Evolutionary conservation across 257 asterid species (phyloP).

Genomic region (Solanum dulcamara): DNA sequence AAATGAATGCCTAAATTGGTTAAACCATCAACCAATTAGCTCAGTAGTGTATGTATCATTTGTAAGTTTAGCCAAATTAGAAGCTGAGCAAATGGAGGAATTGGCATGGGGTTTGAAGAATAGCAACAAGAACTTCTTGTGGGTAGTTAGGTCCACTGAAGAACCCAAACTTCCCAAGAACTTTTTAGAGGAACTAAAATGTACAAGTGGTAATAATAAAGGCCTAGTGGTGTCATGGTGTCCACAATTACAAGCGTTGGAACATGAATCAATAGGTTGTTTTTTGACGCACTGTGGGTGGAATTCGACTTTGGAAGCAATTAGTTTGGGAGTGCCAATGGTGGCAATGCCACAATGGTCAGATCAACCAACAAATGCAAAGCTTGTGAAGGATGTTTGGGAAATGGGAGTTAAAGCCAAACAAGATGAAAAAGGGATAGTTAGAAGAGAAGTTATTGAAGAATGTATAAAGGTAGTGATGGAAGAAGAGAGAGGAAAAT

Average conservation of each 20-base stretch:
- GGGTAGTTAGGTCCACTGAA: not conserved
- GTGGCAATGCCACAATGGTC: slow-evolving; percentile 9
- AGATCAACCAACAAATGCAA: slow-evolving; percentile 36
- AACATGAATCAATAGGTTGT: not conserved
- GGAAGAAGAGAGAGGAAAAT: slow-evolving; percentile 20
- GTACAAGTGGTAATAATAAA: not conserved
- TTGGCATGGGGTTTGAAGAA: not conserved
- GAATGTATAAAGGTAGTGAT: slow-evolving; percentile 13
- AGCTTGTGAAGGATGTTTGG: slow-evolving; percentile 35
- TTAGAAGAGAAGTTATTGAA: slow-evolving; percentile 12
- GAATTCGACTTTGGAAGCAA: slow-evolving; percentile 46
- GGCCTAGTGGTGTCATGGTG: not conserved
- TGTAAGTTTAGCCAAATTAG: not conserved
- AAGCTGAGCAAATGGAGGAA: not conserved
- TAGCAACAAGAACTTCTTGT: not conserved
- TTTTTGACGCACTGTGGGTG: slow-evolving; percentile 46
- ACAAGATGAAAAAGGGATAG: slow-evolving; percentile 18
- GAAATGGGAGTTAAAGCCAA: slow-evolving; percentile 17
- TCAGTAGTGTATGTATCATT: not conserved
- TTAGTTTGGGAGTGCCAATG: slow-evolving; percentile 2
- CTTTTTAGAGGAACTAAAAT: not conserved
- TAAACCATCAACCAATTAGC: not conserved
- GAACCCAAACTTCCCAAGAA: not conserved
- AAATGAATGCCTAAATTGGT: not conserved
- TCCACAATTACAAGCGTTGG: not conserved